Base-by-base conservation (phyloP, 179 eudicot species). In the Spergularia azorica region DNA sequence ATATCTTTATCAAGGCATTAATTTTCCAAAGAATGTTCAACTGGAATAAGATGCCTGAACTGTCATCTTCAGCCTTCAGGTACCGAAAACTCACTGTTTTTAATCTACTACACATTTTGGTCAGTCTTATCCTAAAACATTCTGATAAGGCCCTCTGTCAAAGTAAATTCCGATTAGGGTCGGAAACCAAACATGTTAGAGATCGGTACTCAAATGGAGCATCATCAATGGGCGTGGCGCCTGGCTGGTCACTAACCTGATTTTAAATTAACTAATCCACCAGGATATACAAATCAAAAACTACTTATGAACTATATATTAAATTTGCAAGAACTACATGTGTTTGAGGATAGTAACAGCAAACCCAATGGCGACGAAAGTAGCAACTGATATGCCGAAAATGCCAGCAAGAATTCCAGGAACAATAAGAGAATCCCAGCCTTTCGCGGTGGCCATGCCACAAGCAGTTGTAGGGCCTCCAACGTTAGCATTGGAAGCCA, bases 401-500 rank as follows among this genome's bases (percentile, higher is more conserved):
- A 91, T 89, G 73, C 96, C 96, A 9, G 77, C 86, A 52, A 92
- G 88, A 87, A 92, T 80, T 41, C 88, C 97, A 7, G 96, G 97
- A 70, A 91, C 84, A 9, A 91, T 85, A 48, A 92, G 72, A 69
- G 84, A 62, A 41, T 82, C 77, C 97, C 96, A 92, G 43, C 94
- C 96, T 84, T 91, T 90, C 46, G 97, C 88, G 1, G 88, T 92
- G 51, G 97, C 96, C 96, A 92, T 92, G 36, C 95, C 93, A 65
- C 90, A 84, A 17, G 97, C 93, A n/a, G 95, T 92, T n/a, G 97
- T 90, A 9, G 97, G 97, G 32, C 97, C 97, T 83, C 96, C 97
- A 38, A 92, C 75, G 57, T 91, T 92, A 9, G 97, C 96, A 69
- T 91, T 91, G 60, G 96, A 91, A 67, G 94, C 97, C 65, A 91